Conservation (phyloP, 2,329 filamentous ascomycete species). For the Rhexocercosporidium sp. region DNA sequence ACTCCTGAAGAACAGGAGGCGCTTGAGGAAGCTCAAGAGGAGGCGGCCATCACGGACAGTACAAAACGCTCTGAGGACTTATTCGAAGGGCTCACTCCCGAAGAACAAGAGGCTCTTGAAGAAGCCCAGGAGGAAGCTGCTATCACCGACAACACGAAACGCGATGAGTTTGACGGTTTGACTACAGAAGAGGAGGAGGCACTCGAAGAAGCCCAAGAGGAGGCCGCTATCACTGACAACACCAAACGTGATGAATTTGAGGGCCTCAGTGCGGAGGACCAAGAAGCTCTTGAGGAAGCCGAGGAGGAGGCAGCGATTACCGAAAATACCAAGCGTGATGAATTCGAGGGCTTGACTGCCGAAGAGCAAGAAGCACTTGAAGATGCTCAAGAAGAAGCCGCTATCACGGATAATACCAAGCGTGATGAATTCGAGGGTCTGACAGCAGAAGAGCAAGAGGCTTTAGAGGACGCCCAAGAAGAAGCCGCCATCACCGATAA, state of each 20-base stretch:
- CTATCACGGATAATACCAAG: neutral
- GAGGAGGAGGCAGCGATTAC: neutral
- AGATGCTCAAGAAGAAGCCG: neutral
- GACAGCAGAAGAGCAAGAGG: conserved; percentile 9
- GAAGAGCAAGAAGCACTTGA: conserved; percentile 6
- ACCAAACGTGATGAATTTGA: neutral
- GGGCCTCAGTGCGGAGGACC: neutral
- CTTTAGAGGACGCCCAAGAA: no score
- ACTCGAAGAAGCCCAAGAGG: conserved; percentile 11
- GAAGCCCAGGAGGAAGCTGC: conserved; percentile 5
- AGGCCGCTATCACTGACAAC: neutral
- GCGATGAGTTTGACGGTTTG: neutral
- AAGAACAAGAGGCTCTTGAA: conserved; percentile 12
- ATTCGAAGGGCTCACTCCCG: neutral
- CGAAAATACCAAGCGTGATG: neutral
- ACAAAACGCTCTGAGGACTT: neutral
- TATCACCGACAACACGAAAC: neutral
- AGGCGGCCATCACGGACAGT: neutral
- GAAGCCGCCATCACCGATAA: no score
- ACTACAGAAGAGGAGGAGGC: conserved; percentile 9
- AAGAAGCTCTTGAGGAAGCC: conserved; percentile 4
- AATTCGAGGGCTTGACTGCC: neutral
- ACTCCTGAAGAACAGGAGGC: neutral
- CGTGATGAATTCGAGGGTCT: neutral
- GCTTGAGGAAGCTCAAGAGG: conserved; percentile 1